Evolutionary conservation across 2,329 filamentous ascomycete genomes (phyloP).

Genomic region (Xylaria sp.): DNA sequence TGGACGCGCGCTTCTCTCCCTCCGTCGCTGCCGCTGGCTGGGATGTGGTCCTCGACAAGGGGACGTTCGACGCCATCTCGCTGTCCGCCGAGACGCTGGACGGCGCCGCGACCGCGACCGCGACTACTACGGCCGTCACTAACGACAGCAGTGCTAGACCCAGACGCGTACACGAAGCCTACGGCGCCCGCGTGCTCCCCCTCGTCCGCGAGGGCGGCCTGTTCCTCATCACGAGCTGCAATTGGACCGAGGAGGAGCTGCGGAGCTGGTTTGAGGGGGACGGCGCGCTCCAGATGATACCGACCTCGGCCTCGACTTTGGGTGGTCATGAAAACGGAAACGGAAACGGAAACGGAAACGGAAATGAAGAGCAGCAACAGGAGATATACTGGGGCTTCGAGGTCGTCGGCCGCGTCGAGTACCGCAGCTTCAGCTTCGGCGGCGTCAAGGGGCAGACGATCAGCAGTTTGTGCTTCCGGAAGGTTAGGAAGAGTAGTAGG

Average conservation of each 20-base stretch:
- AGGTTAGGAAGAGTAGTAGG: slow-evolving; percentile 44
- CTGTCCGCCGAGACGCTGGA: slow-evolving; percentile 65
- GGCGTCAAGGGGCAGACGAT: slow-evolving; percentile 89
- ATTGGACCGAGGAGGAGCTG: slow-evolving; percentile 95
- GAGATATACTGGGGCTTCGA: slow-evolving; percentile 59
- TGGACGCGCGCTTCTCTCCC: slow-evolving; percentile 34
- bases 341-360: not conserved
- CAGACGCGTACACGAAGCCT: slow-evolving; percentile 76
- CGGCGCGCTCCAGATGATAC: slow-evolving; percentile 32
- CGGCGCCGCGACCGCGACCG: not conserved
- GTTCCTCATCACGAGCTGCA: slow-evolving; percentile 92
- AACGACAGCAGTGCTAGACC: slow-evolving; percentile 48
- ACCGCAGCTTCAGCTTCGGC: slow-evolving; percentile 89
- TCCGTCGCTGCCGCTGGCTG: slow-evolving; percentile 63
- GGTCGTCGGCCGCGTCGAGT: slow-evolving; percentile 76
- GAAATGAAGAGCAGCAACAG: not conserved
- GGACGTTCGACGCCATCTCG: slow-evolving; percentile 95
- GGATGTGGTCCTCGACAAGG: slow-evolving; percentile 96
- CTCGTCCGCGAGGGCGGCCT: slow-evolving; percentile 77
- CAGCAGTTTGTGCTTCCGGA: slow-evolving; percentile 84
- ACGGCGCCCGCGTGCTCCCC: slow-evolving; percentile 72
- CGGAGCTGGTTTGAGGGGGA: slow-evolving; percentile 76
- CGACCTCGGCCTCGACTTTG: not conserved
- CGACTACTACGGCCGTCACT: not conserved
- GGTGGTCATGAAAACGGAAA: not conserved